Evolutionary conservation across 2,329 filamentous ascomycete species (phyloP), one percentile per base, ranked within the genome.

Genomic region (Penicillium sp.): DNA sequence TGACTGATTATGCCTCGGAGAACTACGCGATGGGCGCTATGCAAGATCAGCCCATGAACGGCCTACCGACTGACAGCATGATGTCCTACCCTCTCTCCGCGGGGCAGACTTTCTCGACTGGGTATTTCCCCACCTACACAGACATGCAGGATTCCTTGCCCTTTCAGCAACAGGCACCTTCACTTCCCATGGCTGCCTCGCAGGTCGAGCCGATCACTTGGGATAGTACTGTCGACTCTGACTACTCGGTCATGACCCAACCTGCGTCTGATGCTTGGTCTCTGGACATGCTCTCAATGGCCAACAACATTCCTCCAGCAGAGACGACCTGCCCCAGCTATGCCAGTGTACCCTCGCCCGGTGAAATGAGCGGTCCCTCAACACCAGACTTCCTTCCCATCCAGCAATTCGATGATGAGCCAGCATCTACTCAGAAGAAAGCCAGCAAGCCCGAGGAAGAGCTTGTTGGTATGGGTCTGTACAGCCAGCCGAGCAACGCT

Each of bases 391-490:
- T 77, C 37, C 68, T 76, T 16, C 72, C 75, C n/a, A 72, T 72
- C 37, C 73, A 75, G 53, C 68, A 72, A 24, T 69, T 70, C n/a
- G 67, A 71, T 1, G 57, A 68, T 31, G 62, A 65, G n/a, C 40
- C 64, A 22, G 63, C 58, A 7, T 59, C 63, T 18, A 57, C 82
- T 56, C 66, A 81, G 6, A 74, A 85, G 24, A 81, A 83, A 35
- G 81, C 85, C 40, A 79, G 84, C 50, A 85, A 86, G 31, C 79
- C 83, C 14, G 70, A 76, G 13, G 70, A 76, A 11, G 78, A 78
- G 7, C 75, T 83, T 24, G 66, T 77, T 0, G 74, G 90, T 19
- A 88, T 95, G 84, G 91, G 91, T 0, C 83, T 95, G 0, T 95
- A 95, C 73, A 90, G 92, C 68, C 79, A 85, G 4, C 89, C 89